Evolutionary conservation across 2,329 filamentous ascomycete species (phyloP).

Genomic region (Microsporum audouinii): DNA sequence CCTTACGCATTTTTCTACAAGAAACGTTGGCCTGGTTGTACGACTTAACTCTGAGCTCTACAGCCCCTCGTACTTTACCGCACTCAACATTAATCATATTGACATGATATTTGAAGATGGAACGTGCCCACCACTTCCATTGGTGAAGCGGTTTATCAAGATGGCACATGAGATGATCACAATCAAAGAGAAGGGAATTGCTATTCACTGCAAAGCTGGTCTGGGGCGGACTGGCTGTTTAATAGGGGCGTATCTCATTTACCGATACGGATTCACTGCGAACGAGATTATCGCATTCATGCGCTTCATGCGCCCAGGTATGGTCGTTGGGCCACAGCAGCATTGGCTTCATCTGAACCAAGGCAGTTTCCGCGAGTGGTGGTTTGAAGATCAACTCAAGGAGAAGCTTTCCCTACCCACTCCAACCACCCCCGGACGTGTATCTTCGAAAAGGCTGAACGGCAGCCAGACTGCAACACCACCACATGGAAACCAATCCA

Average conservation of each 20-base stretch:
- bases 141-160: constrained; percentile 91
- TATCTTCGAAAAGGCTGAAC: constrained; percentile 46
- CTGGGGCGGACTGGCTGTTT: constrained; percentile 89
- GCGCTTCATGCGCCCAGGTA: constrained; percentile 97
- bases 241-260: constrained; percentile 95
- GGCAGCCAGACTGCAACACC: constrained; percentile 69
- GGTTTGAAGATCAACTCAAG: constrained; percentile 67
- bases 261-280: constrained; percentile 91
- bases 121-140: constrained; percentile 76
- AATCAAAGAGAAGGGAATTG: constrained; percentile 80
- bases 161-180: constrained; percentile 91
- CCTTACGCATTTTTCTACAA: constrained; percentile 72
- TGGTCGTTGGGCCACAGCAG: constrained; percentile 97
- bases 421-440: constrained; percentile 42
- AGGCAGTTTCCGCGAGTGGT: constrained; percentile 96
- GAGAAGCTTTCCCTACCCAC: constrained; percentile 55
- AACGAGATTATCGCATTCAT: constrained; percentile 97
- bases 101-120: constrained; percentile 99
- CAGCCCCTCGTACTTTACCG: constrained; percentile 93
- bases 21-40: constrained; percentile 86
- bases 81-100: constrained; percentile 84
- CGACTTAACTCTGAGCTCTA: constrained; percentile 92
- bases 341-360: constrained; percentile 99
- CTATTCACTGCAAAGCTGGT: constrained; percentile 96
- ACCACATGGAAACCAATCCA: constrained; percentile 63